A percentile compares a stretch with the other conserved stretches of the same genome.
Evolutionary conservation across 164 flowering plant genomes (phyloP).

Genomic region (Nymphaea thermarum): DNA sequence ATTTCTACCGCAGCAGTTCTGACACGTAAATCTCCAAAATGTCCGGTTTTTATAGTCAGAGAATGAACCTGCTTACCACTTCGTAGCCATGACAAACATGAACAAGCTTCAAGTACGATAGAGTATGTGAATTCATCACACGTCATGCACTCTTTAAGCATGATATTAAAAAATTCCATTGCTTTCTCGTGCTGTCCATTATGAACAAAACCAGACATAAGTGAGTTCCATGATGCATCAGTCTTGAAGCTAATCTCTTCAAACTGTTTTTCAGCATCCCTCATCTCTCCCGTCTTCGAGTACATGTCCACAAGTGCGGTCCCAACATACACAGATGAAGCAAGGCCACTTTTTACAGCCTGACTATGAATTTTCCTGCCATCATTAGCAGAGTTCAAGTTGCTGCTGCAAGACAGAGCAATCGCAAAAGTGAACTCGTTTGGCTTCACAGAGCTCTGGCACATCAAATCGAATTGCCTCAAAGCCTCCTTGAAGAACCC

Average conservation of each 20-base stretch:
- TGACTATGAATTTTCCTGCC: conserved; percentile 25
- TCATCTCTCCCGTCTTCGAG: conserved; percentile 39
- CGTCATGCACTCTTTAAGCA: conserved; percentile 4
- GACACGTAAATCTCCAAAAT: conserved; percentile 23
- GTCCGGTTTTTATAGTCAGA: conserved; percentile 34
- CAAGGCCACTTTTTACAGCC: conserved; percentile 15
- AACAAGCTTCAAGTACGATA: conserved; percentile 13
- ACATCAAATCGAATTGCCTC: conserved; percentile 32
- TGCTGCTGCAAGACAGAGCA: conserved; percentile 38
- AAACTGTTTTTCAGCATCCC: conserved; percentile 8
- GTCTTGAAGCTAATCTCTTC: conserved; percentile 4
- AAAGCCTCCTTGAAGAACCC: conserved; percentile 30
- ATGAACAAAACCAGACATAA: conserved; percentile 11
- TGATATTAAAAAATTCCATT: conserved; percentile 12
- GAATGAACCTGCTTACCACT: conserved; percentile 48
- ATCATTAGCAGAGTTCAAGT: conserved; percentile 24
- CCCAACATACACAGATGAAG: conserved; percentile 18
- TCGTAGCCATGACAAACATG: conserved; percentile 18
- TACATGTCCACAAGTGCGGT: conserved; percentile 41
- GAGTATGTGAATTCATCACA: conserved; percentile 17
- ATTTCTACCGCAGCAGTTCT: conserved; percentile 37
- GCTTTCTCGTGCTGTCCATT: conserved; percentile 13
- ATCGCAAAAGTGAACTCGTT: conserved; percentile 32
- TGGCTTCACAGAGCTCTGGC: conserved; percentile 19
- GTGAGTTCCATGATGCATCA: conserved; percentile 24